Base-by-base conservation (phyloP, 2,329 filamentous ascomycete species). In the Chaetomiaceae sp. region DNA sequence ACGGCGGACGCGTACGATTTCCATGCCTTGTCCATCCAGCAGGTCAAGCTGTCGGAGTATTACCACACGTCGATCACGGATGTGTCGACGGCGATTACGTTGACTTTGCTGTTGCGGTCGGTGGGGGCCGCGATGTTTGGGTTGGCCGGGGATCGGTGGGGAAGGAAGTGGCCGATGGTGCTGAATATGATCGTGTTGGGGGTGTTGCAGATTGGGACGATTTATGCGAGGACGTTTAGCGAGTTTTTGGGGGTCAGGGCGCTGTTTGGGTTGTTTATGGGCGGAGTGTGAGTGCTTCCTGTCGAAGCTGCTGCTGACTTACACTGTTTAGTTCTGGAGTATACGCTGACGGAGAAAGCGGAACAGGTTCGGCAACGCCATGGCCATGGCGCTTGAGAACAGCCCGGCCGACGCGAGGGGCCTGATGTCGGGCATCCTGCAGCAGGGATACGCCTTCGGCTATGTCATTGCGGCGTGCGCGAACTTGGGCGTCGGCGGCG, bases 1-100 rank as follows among this genome's bases (percentile, higher is more conserved):
- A 85, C 79, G 1, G 86, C 85, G 47, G 87, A 91, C 62, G 86
- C 86, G 3, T 91, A 90, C 62, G 86, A 89, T 65, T 91, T 90
- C 62, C 85, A 89, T 65, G 84, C 86, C 20, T 73, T 91, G 8
- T 86, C 82, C 4, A 86, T 91, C 53, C 86, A 89, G 63, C 86
- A 85, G 3, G 75, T 76, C 55, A 88, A 88, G 66, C 70, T 90
- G 19, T 75, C 73, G 38, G 56, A 68, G 33, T 72, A 74, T 60
- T 78, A 74, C 45, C 58, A 58, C 49, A 67, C 65, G 15, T 70
- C 69, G 41, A 78, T 78, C 51, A 86, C 85, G 1, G 73, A 83
- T 44, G 83, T 91, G 56, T 80, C 81, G 2, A 85, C 83, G 7
- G 84, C 83, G 50, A 88, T 89, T 54, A 88, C 81, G 19, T 68